Percentiles rank a stretch among this genome's conserved stretches.
Conservation (phyloP, 371 early-diverging fungal genomes). For the Mortierella polycephala region DNA sequence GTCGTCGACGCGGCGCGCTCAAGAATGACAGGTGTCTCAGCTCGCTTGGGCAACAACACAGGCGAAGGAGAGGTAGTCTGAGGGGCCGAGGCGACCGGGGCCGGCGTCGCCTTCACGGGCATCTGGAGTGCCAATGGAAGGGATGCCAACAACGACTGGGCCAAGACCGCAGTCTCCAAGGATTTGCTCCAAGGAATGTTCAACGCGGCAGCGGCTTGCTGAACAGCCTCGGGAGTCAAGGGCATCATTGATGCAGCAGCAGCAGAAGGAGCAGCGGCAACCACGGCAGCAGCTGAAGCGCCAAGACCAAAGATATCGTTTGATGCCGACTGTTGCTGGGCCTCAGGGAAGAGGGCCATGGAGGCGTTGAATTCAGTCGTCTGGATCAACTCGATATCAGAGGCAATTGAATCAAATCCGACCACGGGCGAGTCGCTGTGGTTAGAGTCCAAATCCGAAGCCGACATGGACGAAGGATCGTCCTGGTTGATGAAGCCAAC, state of each 20-base stretch:
- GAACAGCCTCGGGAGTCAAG: constrained; percentile 48
- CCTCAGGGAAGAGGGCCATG: constrained; percentile 50
- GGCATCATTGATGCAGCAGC: constrained; percentile 24
- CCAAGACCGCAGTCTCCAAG: constrained; percentile 40
- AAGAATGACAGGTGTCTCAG: constrained; percentile 10
- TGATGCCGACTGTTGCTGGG: constrained; percentile 1
- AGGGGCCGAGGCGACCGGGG: constrained; percentile 15
- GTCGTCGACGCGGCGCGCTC: constrained; percentile 19
- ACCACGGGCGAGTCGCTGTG: constrained; percentile 43
- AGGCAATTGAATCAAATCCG: constrained; percentile 50
- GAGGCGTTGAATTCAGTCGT: constrained; percentile 22
- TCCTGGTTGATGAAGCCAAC: constrained; percentile 28
- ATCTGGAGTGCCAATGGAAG: constrained; percentile 42
- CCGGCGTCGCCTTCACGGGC: constrained; percentile 23
- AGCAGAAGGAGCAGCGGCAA: constrained; percentile 8
- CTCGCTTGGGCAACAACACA: constrained; percentile 33
- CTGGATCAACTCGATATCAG: constrained; percentile 36
- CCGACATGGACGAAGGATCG: constrained; percentile 23
- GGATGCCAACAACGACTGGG: constrained; percentile 46
- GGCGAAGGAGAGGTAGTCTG: constrained; percentile 18
- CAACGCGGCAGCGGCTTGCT: constrained; percentile 51
- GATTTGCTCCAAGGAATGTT: constrained; percentile 54
- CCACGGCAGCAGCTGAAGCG: constrained; percentile 4
- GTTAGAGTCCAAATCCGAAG: constrained; percentile 34
- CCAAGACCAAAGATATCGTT: constrained; percentile 12